Conservation (phyloP, 1,284 basidiomycete species). For the Fistulinella cinereoalba region DNA sequence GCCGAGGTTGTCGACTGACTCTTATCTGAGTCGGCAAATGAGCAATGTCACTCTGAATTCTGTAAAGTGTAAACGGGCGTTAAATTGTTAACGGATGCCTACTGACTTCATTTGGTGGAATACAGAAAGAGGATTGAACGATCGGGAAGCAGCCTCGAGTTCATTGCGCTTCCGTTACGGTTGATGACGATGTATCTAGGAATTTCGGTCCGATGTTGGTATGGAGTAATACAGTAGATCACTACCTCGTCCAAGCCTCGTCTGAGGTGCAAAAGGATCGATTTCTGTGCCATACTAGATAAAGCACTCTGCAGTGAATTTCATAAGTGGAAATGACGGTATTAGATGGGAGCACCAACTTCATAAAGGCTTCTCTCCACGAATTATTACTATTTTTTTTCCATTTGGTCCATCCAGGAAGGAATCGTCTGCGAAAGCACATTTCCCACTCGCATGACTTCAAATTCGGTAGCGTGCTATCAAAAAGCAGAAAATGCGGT, state of each 20-base stretch:
- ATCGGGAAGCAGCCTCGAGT: slow-evolving; percentile 61
- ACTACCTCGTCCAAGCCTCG: slow-evolving; percentile 78
- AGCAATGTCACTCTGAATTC: slow-evolving; percentile 36
- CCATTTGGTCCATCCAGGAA: slow-evolving; percentile 70
- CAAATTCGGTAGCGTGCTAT: slow-evolving; percentile 64
- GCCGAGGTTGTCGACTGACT: slow-evolving; percentile 37
- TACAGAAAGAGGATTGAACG: slow-evolving; percentile 59
- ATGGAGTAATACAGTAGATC: slow-evolving; percentile 1
- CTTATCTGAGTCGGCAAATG: slow-evolving; percentile 60
- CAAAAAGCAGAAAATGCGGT: slow-evolving; percentile 60
- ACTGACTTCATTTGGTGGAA: slow-evolving; percentile 74
- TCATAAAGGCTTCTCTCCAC: slow-evolving; percentile 63
- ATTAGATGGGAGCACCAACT: slow-evolving; percentile 37
- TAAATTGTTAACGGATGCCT: too few relatives aligned
- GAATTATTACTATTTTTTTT: slow-evolving; percentile 54
- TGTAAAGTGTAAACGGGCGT: too few relatives aligned
- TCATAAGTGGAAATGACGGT: slow-evolving; percentile 1
- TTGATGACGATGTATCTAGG: slow-evolving; percentile 69
- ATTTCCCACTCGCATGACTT: slow-evolving; percentile 66
- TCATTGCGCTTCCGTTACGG: slow-evolving; percentile 69
- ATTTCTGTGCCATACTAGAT: slow-evolving; percentile 64
- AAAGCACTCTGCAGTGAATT: slow-evolving; percentile 45
- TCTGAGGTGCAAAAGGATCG: slow-evolving; percentile 67
- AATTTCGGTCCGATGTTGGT: background rate
- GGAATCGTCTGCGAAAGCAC: slow-evolving; percentile 62